Evolutionary conservation across 2,329 filamentous ascomycete genomes (phyloP).

Genomic region (Colletotrichum neosansevieriae): DNA sequence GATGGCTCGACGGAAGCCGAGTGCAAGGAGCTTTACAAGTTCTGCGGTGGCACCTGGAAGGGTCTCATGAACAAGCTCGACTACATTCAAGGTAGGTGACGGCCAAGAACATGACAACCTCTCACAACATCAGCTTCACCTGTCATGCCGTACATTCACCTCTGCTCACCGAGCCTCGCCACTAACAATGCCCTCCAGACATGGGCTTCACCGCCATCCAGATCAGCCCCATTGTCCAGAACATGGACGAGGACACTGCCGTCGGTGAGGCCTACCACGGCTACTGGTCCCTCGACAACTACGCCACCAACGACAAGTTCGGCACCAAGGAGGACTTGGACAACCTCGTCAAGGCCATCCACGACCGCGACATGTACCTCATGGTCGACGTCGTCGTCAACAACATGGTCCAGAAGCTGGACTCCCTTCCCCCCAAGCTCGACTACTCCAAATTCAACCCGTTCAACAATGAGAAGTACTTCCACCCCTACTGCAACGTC

Average conservation of each 20-base stretch:
- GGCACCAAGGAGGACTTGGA: conserved; percentile 63
- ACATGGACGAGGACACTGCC: conserved; percentile 43
- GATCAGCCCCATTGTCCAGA: conserved; percentile 69
- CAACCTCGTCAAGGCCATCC: conserved; percentile 59
- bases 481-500: conserved; percentile 70
- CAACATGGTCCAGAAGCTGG: conserved; percentile 55
- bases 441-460: conserved; percentile 43
- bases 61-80: conserved; percentile 62
- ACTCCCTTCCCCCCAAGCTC: conserved; percentile 62
- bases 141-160: background rate
- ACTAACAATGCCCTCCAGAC: conserved; percentile 24
- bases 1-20: conserved; percentile 56
- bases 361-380: conserved; percentile 65
- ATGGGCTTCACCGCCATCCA: conserved; percentile 57
- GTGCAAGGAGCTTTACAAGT: conserved; percentile 55
- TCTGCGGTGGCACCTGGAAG: conserved; percentile 64
- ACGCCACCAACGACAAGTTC: conserved; percentile 60
- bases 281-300: conserved; percentile 55
- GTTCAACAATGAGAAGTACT: conserved; percentile 67
- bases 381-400: conserved; percentile 69
- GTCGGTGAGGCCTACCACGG: conserved; percentile 52
- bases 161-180: background rate
- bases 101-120: background rate
- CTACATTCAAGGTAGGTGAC: conserved; percentile 58
- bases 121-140: background rate